Base-by-base conservation (phyloP, 495 filamentous ascomycete species). In the Penicillium antarcticum region DNA sequence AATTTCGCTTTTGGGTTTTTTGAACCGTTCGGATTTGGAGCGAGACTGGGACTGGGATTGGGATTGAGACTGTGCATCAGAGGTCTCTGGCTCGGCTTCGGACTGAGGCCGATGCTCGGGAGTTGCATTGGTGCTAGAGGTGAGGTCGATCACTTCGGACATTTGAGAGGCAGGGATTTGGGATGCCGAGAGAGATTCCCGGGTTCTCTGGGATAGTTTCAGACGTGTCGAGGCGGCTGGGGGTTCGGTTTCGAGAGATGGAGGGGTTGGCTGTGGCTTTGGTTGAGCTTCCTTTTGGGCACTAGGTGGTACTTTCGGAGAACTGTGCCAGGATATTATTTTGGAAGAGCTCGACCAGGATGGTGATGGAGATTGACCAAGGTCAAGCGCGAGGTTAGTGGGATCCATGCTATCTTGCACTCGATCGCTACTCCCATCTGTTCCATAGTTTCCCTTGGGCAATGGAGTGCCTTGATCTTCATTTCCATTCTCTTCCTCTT, bases 91-190 rank as follows among this genome's bases (percentile, higher is more conserved):
- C 26, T 29, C 24, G 33, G 24, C 0, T 26, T 32, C 10, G 3
- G 17, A 8, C 8, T 38, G n/a, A 1, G 61, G 60, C 8, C 34
- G n/a, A 1, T 60, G 60, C 0, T 47, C 59, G 1, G 66, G 62
- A n/a, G 65, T 66, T 2, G 56, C 56, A 3, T 53, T 48, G 18
- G 77, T 72, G 41, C 70, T 74, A 17, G 69, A 69, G 0, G 76
- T 79, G 18, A 79, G 56, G 43, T 79, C 76, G 9, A 80, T 59
- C 14, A 77, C 42, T 19, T 57, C 59, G 2, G 67, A 68, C 9
- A 38, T 45, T 45, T 69, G 63, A 2, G 68, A 65, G 17, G 45
- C 34, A 5, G 45, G 51, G 26, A 39, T 42, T 23, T 57, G 61
- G 3, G 53, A 60, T 32, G 16, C 21, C 0, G 51, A 48, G 19